phyloP scores from a whole-genome alignment of 169 alveolate species.

The Babesia caballi region DNA sequence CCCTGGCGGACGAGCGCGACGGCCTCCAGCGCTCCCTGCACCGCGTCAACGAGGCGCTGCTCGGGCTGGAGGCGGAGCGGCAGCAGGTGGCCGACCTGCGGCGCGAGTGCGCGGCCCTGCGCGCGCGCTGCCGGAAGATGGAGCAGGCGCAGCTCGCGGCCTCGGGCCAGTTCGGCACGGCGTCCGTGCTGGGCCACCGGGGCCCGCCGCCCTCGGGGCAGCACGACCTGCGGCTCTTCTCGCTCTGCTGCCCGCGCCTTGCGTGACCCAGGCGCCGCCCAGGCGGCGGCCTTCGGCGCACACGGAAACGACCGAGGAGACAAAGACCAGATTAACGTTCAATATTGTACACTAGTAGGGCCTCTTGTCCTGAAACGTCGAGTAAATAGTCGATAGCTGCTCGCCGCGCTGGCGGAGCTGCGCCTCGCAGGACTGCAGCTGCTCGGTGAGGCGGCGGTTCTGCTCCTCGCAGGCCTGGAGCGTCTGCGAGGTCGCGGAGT shows the following conservation, averaged over 20 bases:
- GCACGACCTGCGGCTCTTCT: background rate
- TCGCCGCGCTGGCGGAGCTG: constrained; percentile 42
- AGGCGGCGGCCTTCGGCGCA: too few relatives aligned
- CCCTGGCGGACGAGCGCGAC: constrained; percentile 31
- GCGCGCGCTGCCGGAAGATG: constrained; percentile 42
- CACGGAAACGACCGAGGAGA: too few relatives aligned
- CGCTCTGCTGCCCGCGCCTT: constrained; percentile 44
- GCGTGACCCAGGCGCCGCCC: too few relatives aligned
- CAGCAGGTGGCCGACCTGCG: constrained; percentile 34
- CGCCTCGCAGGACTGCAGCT: constrained; percentile 19
- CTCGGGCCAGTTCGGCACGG: background rate
- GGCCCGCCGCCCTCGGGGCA: background rate
- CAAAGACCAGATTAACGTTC: constrained; percentile 16
- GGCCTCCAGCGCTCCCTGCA: constrained; percentile 3
- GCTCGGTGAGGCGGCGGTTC: constrained; percentile 23
- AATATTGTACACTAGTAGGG: constrained; percentile 32
- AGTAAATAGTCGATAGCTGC: constrained; percentile 31
- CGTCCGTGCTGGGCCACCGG: background rate
- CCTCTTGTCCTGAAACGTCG: constrained; percentile 29
- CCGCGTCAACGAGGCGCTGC: constrained; percentile 5
- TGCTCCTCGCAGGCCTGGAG: constrained; percentile 23
- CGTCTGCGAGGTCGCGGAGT: constrained; percentile 8
- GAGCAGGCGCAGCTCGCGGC: background rate
- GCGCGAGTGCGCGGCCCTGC: constrained; percentile 32
- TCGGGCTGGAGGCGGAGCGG: constrained; percentile 33